Percentiles rank a stretch among this genome's conserved stretches.
These are phyloP conservation scores for Bryoerythrophyllum caledonicum DNA, from an alignment of 225 moss, liverwort and hornwort genomes.

Conservation along the genomic window DNA sequence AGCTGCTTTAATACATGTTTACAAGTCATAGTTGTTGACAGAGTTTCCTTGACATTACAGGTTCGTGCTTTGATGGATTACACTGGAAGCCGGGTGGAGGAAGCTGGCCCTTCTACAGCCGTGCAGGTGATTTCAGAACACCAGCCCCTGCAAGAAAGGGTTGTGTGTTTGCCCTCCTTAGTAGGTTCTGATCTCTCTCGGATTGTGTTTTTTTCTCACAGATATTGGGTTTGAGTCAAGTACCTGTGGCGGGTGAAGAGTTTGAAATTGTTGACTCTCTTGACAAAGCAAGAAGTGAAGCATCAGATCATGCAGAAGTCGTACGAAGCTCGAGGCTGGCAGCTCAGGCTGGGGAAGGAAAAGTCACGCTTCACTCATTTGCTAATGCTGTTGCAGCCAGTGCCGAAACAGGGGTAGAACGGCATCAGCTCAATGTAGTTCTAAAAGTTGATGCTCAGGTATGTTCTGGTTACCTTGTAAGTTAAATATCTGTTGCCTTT, in stretches of 20 bases:
- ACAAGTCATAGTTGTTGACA: neutral
- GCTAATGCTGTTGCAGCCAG: conserved; percentile 71
- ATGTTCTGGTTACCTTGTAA: conserved; percentile 11
- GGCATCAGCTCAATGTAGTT: conserved; percentile 82
- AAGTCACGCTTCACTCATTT: conserved; percentile 92
- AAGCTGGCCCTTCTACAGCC: conserved; percentile 91
- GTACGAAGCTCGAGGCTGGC: conserved; percentile 67
- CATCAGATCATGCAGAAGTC: conserved; percentile 65
- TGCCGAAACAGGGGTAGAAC: conserved; percentile 67
- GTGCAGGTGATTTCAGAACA: conserved; percentile 61
- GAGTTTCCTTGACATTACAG: conserved; percentile 35
- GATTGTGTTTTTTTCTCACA: conserved; percentile 29
- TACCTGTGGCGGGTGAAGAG: conserved; percentile 88
- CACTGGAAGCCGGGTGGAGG: conserved; percentile 75
- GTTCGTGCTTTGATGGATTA: conserved; percentile 90
- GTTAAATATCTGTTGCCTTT: neutral
- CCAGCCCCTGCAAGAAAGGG: neutral
- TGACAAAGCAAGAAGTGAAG: conserved; percentile 70
- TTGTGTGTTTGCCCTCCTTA: neutral
- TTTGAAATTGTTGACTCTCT: conserved; percentile 75
- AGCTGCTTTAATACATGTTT: neutral
- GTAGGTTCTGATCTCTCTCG: neutral
- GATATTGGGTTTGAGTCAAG: conserved; percentile 86
- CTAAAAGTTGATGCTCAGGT: conserved; percentile 99
- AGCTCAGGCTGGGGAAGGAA: conserved; percentile 95